These are phyloP conservation scores for Aspergillus leporis DNA, from an alignment of 495 filamentous ascomycete species.

Conservation along the genomic window DNA sequence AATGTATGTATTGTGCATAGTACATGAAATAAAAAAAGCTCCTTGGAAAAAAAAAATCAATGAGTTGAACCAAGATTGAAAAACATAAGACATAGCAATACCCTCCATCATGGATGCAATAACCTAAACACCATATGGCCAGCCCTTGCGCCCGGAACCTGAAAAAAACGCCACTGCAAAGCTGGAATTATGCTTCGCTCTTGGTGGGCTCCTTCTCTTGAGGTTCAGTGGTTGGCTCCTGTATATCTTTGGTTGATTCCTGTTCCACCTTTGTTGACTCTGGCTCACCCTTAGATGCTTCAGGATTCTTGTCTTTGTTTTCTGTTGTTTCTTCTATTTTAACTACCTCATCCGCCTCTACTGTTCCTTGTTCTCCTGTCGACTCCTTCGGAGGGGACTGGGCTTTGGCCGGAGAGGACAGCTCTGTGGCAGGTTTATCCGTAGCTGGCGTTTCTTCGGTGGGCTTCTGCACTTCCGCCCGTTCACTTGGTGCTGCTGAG, in stretches of 20 bases:
- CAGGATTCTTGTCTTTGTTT: slow-evolving; percentile 21
- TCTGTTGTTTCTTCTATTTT: slow-evolving; percentile 15
- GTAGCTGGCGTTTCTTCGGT: slow-evolving; percentile 20
- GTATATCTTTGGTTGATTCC: slow-evolving; percentile 22
- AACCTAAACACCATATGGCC: slow-evolving; percentile 46
- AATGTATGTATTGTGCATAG: slow-evolving; percentile 3
- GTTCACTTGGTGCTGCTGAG: slow-evolving; percentile 17
- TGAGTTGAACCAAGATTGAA: background rate
- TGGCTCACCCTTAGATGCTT: slow-evolving; percentile 22
- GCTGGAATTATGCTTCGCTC: slow-evolving; percentile 32
- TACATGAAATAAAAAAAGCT: slow-evolving; percentile 3
- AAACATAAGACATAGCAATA: slow-evolving; percentile 14
- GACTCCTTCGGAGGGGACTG: slow-evolving; percentile 28
- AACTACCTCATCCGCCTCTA: slow-evolving; percentile 16
- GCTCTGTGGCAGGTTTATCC: slow-evolving; percentile 25
- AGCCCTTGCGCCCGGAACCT: slow-evolving; percentile 43
- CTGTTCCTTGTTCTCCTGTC: slow-evolving; percentile 15
- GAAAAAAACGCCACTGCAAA: slow-evolving; percentile 20
- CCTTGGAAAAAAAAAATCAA: slow-evolving; percentile 5
- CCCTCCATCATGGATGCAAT: slow-evolving; percentile 27
- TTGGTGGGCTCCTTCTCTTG: slow-evolving; percentile 30
- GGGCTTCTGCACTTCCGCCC: slow-evolving; percentile 27
- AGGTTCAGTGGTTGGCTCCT: slow-evolving; percentile 26
- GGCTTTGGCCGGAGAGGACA: slow-evolving; percentile 19
- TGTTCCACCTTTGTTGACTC: slow-evolving; percentile 20